Conservation (phyloP, 129 eudicot species). For the Mikania micrantha region DNA sequence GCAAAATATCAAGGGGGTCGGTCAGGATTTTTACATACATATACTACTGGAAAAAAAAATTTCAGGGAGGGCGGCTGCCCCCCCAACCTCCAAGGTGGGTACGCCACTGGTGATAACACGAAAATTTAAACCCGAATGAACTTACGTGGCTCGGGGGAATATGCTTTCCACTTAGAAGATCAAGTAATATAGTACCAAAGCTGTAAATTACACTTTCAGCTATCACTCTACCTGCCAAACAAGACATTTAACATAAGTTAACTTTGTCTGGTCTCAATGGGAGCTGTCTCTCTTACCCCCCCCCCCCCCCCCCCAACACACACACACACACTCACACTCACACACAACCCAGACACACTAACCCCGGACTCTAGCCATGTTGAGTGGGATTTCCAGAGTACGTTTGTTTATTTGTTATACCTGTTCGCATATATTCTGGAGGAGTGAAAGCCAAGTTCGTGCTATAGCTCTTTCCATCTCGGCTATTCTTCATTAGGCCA, state of each 20-base stretch:
- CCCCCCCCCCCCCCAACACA: too few relatives aligned
- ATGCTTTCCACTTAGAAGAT: constrained; percentile 94
- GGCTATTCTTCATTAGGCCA: constrained; percentile 94
- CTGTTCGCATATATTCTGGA: constrained; percentile 90
- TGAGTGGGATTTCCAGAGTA: too few relatives aligned
- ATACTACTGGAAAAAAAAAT: too few relatives aligned
- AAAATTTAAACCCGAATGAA: background rate
- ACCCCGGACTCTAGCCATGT: too few relatives aligned
- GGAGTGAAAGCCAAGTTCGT: constrained; percentile 96
- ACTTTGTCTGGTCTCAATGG: background rate
- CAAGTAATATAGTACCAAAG: constrained; percentile 86
- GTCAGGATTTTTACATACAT: too few relatives aligned
- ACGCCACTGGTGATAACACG: background rate
- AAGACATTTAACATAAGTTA: constrained; percentile 2
- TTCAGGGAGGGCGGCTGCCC: too few relatives aligned
- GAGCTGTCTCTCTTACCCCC: too few relatives aligned
- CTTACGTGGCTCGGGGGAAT: constrained; percentile 95
- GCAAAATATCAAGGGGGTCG: too few relatives aligned
- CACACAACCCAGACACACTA: too few relatives aligned
- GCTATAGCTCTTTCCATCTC: constrained; percentile 97
- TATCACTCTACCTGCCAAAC: constrained; percentile 75
- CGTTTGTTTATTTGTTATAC: constrained; percentile 24
- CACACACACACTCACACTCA: too few relatives aligned
- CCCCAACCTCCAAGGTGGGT: too few relatives aligned
- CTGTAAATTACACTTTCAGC: constrained; percentile 90